Conservation (phyloP, 768 basidiomycete species). For the Lactarius akahatsu region DNA sequence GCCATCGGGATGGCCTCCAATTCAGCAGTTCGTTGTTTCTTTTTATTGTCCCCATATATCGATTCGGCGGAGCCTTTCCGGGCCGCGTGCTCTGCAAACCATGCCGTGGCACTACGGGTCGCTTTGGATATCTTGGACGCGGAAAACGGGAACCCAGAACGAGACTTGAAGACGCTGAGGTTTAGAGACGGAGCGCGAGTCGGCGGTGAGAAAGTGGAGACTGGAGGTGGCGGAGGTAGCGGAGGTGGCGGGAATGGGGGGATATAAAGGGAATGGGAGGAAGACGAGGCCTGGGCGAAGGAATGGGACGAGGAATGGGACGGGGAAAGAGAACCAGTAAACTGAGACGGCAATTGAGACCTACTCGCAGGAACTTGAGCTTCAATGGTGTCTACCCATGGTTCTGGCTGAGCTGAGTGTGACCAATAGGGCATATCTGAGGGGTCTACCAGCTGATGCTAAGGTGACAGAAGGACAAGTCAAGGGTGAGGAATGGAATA, state of each 20-base stretch:
- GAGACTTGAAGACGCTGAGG: not conserved
- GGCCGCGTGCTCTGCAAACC: not conserved
- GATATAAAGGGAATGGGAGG: not conserved
- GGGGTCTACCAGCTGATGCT: not conserved
- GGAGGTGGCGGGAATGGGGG: not conserved
- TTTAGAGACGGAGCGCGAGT: not conserved
- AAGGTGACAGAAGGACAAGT: not conserved
- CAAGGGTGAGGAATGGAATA: not conserved
- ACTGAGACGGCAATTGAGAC: not conserved
- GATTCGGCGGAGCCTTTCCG: not conserved
- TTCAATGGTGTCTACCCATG: not conserved
- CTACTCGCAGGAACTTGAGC: not conserved
- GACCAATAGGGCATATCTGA: not conserved
- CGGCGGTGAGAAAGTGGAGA: not conserved
- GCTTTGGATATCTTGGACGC: not conserved
- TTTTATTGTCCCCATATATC: not conserved
- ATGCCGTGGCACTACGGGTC: conserved; percentile 8
- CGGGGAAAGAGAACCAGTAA: not conserved
- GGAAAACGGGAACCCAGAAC: conserved; percentile 14
- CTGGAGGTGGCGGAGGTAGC: not conserved
- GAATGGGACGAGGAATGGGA: not conserved
- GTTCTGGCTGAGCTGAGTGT: not conserved
- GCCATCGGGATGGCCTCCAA: not conserved
- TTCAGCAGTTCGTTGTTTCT: not conserved
- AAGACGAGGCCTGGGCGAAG: not conserved